Conservation (phyloP, 164 flowering plant species). For the Magnolia officinalis region DNA sequence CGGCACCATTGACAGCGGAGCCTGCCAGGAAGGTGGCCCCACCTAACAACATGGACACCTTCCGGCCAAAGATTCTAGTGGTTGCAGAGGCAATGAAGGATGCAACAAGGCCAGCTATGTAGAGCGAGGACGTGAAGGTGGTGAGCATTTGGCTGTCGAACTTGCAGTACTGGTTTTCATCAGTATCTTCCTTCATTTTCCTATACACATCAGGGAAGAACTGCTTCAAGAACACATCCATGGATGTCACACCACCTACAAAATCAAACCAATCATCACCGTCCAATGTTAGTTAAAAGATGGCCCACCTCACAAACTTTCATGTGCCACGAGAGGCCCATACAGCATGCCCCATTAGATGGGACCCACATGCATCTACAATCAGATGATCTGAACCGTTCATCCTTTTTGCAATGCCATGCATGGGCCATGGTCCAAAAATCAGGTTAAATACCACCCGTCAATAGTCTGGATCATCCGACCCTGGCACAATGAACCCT, state of each 20-base stretch:
- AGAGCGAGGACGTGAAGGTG: slow-evolving; percentile 62
- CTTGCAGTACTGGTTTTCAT: slow-evolving; percentile 17
- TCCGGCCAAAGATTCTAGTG: slow-evolving; percentile 52
- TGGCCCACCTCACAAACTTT: too few relatives aligned
- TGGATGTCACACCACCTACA: slow-evolving; percentile 37
- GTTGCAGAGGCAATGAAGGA: slow-evolving; percentile 23
- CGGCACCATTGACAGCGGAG: slow-evolving; percentile 45
- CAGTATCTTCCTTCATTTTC: slow-evolving; percentile 39
- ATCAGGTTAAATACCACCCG: too few relatives aligned
- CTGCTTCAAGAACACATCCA: slow-evolving; percentile 24
- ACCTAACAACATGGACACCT: slow-evolving; percentile 43
- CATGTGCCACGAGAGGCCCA: too few relatives aligned
- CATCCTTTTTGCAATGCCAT: too few relatives aligned
- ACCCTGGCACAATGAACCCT: too few relatives aligned
- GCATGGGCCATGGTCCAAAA: too few relatives aligned
- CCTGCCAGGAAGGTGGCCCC: slow-evolving; percentile 55
- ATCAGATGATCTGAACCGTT: too few relatives aligned
- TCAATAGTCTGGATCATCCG: too few relatives aligned
- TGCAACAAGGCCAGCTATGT: slow-evolving; percentile 45
- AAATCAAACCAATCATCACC: background rate
- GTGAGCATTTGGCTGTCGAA: slow-evolving; percentile 57
- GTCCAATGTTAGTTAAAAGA: background rate
- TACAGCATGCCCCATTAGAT: too few relatives aligned
- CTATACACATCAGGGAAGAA: slow-evolving; percentile 39
- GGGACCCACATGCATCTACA: too few relatives aligned